Percentiles rank a stretch among this genome's conserved stretches.
Conservation (phyloP, 345 rosid genomes). For the Salix caprea region DNA sequence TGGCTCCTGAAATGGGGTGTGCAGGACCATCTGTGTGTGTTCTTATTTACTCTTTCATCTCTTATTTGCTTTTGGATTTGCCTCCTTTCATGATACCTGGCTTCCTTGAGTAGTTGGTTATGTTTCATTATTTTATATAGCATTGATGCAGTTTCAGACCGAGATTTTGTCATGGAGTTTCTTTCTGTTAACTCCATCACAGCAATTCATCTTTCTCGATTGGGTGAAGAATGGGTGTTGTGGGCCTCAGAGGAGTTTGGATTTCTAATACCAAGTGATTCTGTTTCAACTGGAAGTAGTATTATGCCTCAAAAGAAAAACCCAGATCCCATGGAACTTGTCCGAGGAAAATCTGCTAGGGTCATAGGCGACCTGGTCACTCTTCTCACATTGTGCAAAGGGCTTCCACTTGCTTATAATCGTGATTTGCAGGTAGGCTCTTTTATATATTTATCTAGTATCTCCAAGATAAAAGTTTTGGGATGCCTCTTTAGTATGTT, state of each 20-base stretch:
- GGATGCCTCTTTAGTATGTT: background rate
- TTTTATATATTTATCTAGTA: background rate
- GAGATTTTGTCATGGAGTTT: conserved; percentile 87
- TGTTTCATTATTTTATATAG: conserved; percentile 31
- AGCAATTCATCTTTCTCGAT: conserved; percentile 80
- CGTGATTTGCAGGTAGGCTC: conserved; percentile 79
- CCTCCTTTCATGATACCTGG: background rate
- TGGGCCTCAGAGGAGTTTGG: conserved; percentile 99
- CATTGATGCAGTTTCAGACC: conserved; percentile 94
- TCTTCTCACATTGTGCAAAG: conserved; percentile 84
- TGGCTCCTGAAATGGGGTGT: background rate
- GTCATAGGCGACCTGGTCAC: conserved; percentile 80
- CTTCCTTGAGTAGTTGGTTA: conserved; percentile 5
- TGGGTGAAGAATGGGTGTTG: conserved; percentile 97
- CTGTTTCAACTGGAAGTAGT: conserved; percentile 93
- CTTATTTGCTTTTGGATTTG: background rate
- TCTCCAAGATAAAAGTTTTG: background rate
- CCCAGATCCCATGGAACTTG: conserved; percentile 99
- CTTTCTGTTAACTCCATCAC: conserved; percentile 68
- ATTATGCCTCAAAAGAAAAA: conserved; percentile 99
- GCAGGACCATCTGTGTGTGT: background rate
- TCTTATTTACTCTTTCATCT: background rate
- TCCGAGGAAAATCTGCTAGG: conserved; percentile 87
- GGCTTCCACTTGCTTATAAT: conserved; percentile 94
- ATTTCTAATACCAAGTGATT: conserved; percentile 79